Percentiles rank a stretch among this genome's conserved stretches.
phyloP scores from a whole-genome alignment of 139 green algal genomes.

The Chlamydomonas sp. region DNA sequence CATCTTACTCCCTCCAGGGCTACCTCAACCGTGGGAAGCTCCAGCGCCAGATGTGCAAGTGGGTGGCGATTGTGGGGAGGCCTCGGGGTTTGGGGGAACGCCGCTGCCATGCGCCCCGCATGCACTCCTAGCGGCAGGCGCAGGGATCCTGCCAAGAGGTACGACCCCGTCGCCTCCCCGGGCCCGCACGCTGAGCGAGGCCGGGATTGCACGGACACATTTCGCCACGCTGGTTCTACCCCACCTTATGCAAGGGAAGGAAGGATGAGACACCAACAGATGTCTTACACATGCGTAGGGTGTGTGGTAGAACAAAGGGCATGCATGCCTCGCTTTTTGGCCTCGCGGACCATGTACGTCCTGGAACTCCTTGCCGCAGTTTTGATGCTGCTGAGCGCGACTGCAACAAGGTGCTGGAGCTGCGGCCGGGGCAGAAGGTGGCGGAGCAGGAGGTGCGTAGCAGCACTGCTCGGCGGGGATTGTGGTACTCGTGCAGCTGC shows the following conservation, averaged over 20 bases:
- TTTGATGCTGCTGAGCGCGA: constrained; percentile 53
- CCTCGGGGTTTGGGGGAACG: neutral
- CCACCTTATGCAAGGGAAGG: constrained; percentile 4
- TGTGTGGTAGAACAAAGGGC: too few species aligned
- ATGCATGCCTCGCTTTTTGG: too few species aligned
- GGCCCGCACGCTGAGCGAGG: neutral
- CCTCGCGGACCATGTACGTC: neutral
- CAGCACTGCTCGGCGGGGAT: neutral
- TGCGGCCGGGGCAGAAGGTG: constrained; percentile 58
- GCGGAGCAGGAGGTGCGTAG: constrained; percentile 58
- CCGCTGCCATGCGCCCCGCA: too few species aligned
- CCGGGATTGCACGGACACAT: neutral
- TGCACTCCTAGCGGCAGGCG: too few species aligned
- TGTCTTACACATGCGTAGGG: too few species aligned
- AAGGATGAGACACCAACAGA: too few species aligned
- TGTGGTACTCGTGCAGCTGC: too few species aligned
- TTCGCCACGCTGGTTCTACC: too few species aligned
- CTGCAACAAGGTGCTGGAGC: constrained; percentile 59
- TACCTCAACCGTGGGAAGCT: constrained; percentile 66
- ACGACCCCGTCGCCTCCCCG: neutral
- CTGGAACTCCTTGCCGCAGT: constrained; percentile 32
- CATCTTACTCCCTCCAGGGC: constrained; percentile 35
- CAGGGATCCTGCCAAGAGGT: too few species aligned
- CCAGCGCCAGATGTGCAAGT: constrained; percentile 60
- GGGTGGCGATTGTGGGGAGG: neutral